Evolutionary conservation across 768 basidiomycete genomes (phyloP).

Genomic region (Phylloporus sp.): DNA sequence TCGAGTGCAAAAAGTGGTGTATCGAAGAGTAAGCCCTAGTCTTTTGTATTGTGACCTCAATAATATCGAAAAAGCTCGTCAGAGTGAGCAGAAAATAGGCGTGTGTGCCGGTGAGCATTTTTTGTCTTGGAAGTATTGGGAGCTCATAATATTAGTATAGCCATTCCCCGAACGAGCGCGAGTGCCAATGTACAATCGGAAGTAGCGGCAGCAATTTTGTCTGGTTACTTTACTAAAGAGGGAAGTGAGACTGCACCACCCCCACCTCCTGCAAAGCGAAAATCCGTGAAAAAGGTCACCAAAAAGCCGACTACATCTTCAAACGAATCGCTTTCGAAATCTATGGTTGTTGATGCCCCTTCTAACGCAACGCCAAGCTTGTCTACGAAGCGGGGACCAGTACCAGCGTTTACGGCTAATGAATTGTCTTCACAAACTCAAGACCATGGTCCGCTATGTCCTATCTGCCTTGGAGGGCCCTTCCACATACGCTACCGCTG

Average conservation of each 20-base stretch:
- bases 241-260: conserved; percentile 3
- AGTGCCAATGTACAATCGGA: conserved; percentile 15
- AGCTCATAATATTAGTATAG: conserved; percentile 25
- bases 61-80: conserved; percentile 8
- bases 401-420: neutral
- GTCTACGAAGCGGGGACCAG: neutral
- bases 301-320: conserved; percentile 5
- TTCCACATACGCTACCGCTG: conserved; percentile 50
- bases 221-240: conserved; percentile 1
- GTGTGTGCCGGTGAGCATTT: conserved; percentile 16
- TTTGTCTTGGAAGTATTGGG: conserved; percentile 4
- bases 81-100: neutral
- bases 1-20: neutral
- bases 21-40: conserved; percentile 9
- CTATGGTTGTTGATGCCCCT: neutral
- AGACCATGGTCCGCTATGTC: conserved; percentile 30
- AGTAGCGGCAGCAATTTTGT: conserved; percentile 19
- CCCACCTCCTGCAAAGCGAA: conserved; percentile 8
- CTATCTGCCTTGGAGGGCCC: conserved; percentile 42
- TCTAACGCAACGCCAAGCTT: neutral
- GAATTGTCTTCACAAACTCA: neutral
- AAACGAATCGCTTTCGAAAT: neutral
- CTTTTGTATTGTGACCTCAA: neutral
- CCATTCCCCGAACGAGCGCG: conserved; percentile 13
- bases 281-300: conserved; percentile 4